Evolutionary conservation across 192 early-diverging fungal species (phyloP).

Genomic region (Backusella morwellensis): DNA sequence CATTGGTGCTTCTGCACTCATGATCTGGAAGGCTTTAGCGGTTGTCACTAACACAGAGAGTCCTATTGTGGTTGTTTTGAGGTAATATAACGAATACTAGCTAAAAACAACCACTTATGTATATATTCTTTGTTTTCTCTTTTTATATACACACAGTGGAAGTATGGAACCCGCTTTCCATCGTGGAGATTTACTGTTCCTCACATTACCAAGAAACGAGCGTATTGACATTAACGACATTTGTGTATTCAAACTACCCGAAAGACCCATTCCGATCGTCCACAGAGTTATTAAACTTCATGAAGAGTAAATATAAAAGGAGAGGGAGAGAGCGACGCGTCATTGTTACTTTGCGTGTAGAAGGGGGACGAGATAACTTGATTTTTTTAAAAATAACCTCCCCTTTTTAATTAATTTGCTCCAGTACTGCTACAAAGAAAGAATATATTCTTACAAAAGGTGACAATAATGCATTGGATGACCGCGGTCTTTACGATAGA

Average conservation of each 20-base stretch:
- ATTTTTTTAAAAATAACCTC: background rate
- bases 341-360: background rate
- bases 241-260: conserved; percentile 88
- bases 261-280: conserved; percentile 92
- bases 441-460: conserved; percentile 95
- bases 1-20: conserved; percentile 89
- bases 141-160: conserved; percentile 50
- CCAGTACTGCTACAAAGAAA: conserved; percentile 59
- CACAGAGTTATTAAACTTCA: conserved; percentile 95
- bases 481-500: conserved; percentile 84
- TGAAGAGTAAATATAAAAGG: conserved; percentile 55
- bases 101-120: background rate
- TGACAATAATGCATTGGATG: conserved; percentile 90
- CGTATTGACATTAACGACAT: conserved; percentile 91
- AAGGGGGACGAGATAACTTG: background rate
- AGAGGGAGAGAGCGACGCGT: background rate
- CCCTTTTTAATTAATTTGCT: background rate
- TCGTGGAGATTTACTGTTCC: conserved; percentile 90
- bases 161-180: conserved; percentile 98
- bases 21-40: conserved; percentile 93
- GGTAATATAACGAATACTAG: conserved; percentile 37
- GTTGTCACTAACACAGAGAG: conserved; percentile 89
- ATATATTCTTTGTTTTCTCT: background rate
- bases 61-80: conserved; percentile 96
- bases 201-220: conserved; percentile 64